phyloP scores from a whole-genome alignment of 1,139 yeast species.

The Suhomyces bolitotheri region DNA sequence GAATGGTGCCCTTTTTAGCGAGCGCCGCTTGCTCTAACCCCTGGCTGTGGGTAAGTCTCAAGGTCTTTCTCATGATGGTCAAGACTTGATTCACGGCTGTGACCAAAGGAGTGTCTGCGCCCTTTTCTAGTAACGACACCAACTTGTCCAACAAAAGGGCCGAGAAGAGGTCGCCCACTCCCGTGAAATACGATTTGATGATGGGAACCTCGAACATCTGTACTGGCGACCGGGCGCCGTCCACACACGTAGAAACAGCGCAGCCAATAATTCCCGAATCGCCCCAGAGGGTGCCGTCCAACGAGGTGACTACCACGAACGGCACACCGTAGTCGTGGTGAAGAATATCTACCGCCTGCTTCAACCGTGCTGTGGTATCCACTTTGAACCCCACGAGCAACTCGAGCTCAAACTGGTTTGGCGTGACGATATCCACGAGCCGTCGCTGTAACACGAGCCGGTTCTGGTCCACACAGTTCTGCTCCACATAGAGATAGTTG shows the following conservation, averaged over 20 bases:
- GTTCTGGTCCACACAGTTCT: conserved; percentile 68
- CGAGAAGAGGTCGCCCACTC: conserved; percentile 90
- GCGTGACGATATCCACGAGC: conserved; percentile 70
- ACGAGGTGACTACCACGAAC: conserved; percentile 70
- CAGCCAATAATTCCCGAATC: conserved; percentile 40
- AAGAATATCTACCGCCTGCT: conserved; percentile 46
- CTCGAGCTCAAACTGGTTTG: conserved; percentile 91
- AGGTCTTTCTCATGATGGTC: conserved; percentile 49
- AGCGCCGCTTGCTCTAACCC: conserved; percentile 13
- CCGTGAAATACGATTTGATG: conserved; percentile 77
- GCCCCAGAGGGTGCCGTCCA: conserved; percentile 19
- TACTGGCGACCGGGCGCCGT: background rate
- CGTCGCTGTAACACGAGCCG: conserved; percentile 51
- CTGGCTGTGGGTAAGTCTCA: conserved; percentile 40
- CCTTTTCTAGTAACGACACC: conserved; percentile 2
- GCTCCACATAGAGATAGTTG: conserved; percentile 76
- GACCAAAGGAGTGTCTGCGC: conserved; percentile 4
- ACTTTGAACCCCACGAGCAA: conserved; percentile 59
- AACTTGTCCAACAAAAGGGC: conserved; percentile 70
- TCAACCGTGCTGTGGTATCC: conserved; percentile 39
- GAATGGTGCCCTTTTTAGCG: conserved; percentile 5
- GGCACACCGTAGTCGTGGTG: conserved; percentile 54
- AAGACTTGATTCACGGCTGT: conserved; percentile 50
- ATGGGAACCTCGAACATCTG: conserved; percentile 37
- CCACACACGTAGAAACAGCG: conserved; percentile 47